These are phyloP conservation scores for Neofusicoccum parvum DNA, from an alignment of 2,329 filamentous ascomycete species.

Conservation along the genomic window DNA sequence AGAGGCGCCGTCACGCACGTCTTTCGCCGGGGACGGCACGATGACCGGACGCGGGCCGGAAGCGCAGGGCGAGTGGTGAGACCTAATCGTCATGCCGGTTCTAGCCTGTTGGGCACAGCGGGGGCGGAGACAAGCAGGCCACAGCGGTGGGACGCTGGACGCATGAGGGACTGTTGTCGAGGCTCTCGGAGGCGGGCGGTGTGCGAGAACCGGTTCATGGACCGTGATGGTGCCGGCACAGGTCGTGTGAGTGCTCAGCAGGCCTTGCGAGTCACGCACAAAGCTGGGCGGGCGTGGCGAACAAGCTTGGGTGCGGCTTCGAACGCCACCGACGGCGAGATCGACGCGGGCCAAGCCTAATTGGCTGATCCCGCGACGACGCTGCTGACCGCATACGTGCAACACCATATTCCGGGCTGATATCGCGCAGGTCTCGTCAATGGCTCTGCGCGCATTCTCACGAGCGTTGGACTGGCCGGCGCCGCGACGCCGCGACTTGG, in stretches of 20 bases:
- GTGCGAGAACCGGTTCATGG: not conserved
- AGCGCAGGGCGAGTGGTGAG: not conserved
- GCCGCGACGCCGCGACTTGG: not conserved
- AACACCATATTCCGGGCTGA: not conserved
- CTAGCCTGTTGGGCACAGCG: not conserved
- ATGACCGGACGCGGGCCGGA: not conserved
- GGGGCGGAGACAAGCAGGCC: not conserved
- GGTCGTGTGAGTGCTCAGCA: not conserved
- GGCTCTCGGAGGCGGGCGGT: conserved; percentile 2
- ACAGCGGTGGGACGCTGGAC: not conserved
- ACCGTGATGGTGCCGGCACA: not conserved
- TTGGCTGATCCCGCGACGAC: not conserved
- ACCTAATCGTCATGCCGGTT: not conserved
- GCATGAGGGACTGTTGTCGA: not conserved
- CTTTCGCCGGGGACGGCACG: not conserved
- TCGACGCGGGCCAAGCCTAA: conserved; percentile 3
- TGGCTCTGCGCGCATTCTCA: not conserved
- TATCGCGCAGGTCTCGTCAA: not conserved
- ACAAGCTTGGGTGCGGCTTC: not conserved
- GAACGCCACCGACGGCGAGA: conserved; percentile 4
- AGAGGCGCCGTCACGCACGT: not conserved
- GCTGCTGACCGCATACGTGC: not conserved
- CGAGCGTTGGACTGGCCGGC: not conserved
- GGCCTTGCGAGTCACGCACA: not conserved
- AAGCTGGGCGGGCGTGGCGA: not conserved